Base-by-base conservation (phyloP, 192 early-diverging fungal species). In the Backusella parvicylindrica region DNA sequence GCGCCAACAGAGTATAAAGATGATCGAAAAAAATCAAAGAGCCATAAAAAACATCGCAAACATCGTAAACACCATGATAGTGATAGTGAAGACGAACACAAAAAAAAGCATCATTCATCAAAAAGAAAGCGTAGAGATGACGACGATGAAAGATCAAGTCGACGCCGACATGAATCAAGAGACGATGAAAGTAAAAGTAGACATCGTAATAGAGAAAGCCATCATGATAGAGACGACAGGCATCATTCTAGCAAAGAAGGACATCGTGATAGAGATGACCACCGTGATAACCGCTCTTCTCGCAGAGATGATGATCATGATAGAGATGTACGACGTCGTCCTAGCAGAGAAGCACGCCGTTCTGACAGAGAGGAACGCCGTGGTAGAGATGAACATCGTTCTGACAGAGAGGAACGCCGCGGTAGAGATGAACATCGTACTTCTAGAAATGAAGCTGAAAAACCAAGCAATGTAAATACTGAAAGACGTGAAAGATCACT, bases 31-130 rank as follows among this genome's bases (percentile, higher is more conserved):
- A 77, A 69, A 87, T 72, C 81, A 83, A 93, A 85, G 89, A 94
- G 85, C 91, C 95, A 88, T 92, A 96, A 78, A 93, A 76, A 81
- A 94, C 94, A 75, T 96, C 89, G 79, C 93, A 93, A 73, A 94
- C 90, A 75, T 43, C 67, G 68, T 18, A 33, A 63, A 21, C 47
- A 28, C 12, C 56, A 28, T 18, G 31, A 21, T 38, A 2, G 32
- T 12, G 31, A 33, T 30, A 69, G 40, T 28, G 26, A 69, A 3
- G 36, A 60, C 11, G 53, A 60, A 60, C 53, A 60, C 12, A 60
- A 60, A 23, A 60, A 11, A 28, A 60, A 60, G 53, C 21, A 60
- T 13, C 53, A 60, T 60, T 60, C 53, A 60, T 60, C 53, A 28
- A 60, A 60, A 60, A 60, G 53, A 60, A 60, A 60, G 30, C 32